Evolutionary conservation across 2,329 filamentous ascomycete genomes (phyloP).

Genomic region (Xylaria sp.): DNA sequence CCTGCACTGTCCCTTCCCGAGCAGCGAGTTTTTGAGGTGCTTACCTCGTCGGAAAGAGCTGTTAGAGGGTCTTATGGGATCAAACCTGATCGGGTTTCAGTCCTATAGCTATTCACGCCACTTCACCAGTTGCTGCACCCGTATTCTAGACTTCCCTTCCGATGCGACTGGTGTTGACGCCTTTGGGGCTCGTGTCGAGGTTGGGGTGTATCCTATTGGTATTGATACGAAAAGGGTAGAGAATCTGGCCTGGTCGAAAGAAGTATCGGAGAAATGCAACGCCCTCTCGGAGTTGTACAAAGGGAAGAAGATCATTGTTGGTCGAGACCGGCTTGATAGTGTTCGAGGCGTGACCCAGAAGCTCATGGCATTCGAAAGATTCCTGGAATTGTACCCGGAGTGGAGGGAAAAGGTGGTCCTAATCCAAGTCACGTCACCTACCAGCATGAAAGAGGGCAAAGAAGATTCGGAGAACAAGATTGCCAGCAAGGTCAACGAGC

Average conservation of each 20-base stretch:
- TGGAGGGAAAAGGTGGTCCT: conserved; percentile 93
- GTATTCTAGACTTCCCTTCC: conserved; percentile 89
- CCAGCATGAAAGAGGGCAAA: conserved; percentile 79
- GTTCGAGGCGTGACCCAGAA: conserved; percentile 96
- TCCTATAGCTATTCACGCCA: conserved; percentile 95
- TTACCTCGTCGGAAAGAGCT: conserved; percentile 89
- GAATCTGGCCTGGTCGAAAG: conserved; percentile 75
- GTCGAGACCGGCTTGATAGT: conserved; percentile 91
- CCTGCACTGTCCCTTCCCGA: conserved; percentile 93
- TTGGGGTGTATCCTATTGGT: conserved; percentile 94
- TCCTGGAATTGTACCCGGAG: conserved; percentile 89
- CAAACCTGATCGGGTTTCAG: conserved; percentile 95
- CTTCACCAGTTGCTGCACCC: conserved; percentile 92
- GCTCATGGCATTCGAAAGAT: conserved; percentile 91
- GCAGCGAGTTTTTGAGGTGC: conserved; percentile 93
- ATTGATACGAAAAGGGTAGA: conserved; percentile 88
- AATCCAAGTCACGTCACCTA: conserved; percentile 94
- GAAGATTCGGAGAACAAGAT: conserved; percentile 83
- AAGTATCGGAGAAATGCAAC: conserved; percentile 76
- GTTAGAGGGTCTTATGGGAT: conserved; percentile 86
- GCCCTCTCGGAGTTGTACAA: conserved; percentile 80
- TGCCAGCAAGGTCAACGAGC: conserved; percentile 87
- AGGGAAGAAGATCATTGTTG: conserved; percentile 96
- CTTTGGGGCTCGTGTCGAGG: conserved; percentile 87
- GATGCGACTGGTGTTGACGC: conserved; percentile 87